Conservation (phyloP, 441 rosid genomes). For the Eutrema salsugineum region DNA sequence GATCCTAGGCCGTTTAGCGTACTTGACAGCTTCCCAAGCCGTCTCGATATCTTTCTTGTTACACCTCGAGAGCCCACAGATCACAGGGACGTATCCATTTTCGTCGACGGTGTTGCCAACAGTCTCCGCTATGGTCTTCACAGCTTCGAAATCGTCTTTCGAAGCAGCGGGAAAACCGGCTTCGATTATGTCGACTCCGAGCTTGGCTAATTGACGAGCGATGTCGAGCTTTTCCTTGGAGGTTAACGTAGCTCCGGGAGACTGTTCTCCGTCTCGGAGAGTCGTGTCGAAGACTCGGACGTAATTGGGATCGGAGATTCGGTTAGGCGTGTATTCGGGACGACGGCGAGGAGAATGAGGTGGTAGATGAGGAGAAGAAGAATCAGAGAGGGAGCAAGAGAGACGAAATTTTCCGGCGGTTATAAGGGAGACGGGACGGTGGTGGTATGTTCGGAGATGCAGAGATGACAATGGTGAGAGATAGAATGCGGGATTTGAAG, state of each 20-base stretch:
- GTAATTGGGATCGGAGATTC: slow-evolving; percentile 61
- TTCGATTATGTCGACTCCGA: slow-evolving; percentile 86
- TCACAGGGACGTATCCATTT: slow-evolving; percentile 78
- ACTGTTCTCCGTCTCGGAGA: slow-evolving; percentile 95
- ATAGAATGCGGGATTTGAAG: not conserved
- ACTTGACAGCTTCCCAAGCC: slow-evolving; percentile 91
- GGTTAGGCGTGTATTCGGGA: slow-evolving; percentile 59
- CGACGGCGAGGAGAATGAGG: slow-evolving; percentile 34
- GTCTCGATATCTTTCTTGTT: slow-evolving; percentile 70
- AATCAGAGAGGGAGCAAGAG: slow-evolving; percentile 13
- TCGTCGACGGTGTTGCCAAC: slow-evolving; percentile 51
- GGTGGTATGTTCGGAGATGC: not conserved
- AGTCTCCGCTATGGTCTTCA: slow-evolving; percentile 57
- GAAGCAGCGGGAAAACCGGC: slow-evolving; percentile 92
- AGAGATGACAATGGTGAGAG: not conserved
- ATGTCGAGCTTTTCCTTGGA: slow-evolving; percentile 81
- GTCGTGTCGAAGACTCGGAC: slow-evolving; percentile 88
- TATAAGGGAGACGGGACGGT: not conserved
- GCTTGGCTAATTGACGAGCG: slow-evolving; percentile 75
- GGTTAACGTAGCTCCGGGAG: slow-evolving; percentile 89
- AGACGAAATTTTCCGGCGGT: not conserved
- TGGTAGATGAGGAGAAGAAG: not conserved
- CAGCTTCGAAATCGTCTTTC: slow-evolving; percentile 79
- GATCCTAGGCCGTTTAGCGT: slow-evolving; percentile 76
- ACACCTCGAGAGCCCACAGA: slow-evolving; percentile 85